Base-by-base conservation (phyloP, 768 basidiomycete genomes). In the Pseudohyphozyma bogoriensis region DNA sequence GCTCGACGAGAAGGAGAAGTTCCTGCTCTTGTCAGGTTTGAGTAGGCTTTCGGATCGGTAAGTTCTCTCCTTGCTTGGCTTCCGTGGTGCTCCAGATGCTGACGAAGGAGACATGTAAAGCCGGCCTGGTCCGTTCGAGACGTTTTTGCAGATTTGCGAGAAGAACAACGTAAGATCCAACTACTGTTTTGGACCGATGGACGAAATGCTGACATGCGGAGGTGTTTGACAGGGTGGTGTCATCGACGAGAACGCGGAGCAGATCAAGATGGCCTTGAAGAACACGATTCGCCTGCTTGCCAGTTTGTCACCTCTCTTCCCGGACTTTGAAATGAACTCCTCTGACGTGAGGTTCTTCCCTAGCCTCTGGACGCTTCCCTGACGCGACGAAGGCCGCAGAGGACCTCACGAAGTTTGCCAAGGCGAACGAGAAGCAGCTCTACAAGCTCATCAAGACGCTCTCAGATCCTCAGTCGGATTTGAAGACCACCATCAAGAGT, bases 371-470 rank as follows among this genome's bases (percentile, higher is more conserved):
- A 82, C 64, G 77, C 81, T 8, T 63, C 47, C 56, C 65, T 5
- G 91, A 97, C 53, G 78, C 83, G 2, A 78, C 80, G 42, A 87
- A 87, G 69, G 86, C 83, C 0, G 73, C 76, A 2, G 87, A 87
- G 61, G 93, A 96, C 70, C 73, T 99, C 24, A 76, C 81, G 18
- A 73, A 79, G 1, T 99, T 97, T 66, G 91, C 92, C 1, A 86
- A 85, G 60, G 74, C 85, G 45, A 96, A 97, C 71, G 90, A 93
- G 71, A 79, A 79, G 28, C 79, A 89, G 40, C 76, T 92, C 11
- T 96, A 90, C 77, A 90, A 85, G 73, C 77, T 91, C 15, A 77
- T 91, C 42, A 85, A 83, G 72, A 85, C 80, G 0, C 85, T 87
- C 65, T 79, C 88, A 77, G 90, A 95, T 72, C 78, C 85, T 0